Evolutionary conservation across 192 early-diverging fungal species (phyloP).

Genomic region (Gonapodya sp.): DNA sequence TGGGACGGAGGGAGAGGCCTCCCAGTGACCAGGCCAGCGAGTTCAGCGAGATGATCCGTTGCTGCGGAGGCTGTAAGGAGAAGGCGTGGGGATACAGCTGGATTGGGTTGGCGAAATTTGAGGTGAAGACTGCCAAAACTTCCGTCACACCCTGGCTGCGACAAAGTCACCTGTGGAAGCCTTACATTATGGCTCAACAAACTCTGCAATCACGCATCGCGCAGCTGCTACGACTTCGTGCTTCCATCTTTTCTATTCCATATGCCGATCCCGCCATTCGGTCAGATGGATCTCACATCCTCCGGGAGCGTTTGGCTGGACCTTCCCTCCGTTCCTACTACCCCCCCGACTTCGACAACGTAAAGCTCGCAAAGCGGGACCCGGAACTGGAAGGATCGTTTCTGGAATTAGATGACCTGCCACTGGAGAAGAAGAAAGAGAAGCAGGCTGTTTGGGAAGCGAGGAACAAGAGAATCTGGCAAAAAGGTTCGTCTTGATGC

Average conservation of each 20-base stretch:
- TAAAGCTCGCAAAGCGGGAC: neutral
- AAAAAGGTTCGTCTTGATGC: neutral
- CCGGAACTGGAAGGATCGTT: neutral
- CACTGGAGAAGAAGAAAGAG: neutral
- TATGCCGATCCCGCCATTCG: neutral
- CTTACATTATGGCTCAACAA: neutral
- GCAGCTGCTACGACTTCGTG: neutral
- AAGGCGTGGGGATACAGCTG: neutral
- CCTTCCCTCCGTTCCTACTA: neutral
- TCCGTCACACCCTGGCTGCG: neutral
- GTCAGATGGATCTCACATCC: neutral
- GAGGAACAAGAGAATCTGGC: neutral
- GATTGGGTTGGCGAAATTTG: neutral
- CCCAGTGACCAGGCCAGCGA: neutral
- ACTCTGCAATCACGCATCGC: neutral
- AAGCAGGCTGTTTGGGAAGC: neutral
- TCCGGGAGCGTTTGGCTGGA: neutral
- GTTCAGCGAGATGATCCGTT: neutral
- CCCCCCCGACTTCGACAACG: neutral
- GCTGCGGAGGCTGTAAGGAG: neutral
- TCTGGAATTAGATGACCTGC: neutral
- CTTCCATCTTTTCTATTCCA: slow-evolving; percentile 1
- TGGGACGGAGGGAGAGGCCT: neutral
- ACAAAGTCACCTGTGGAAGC: neutral
- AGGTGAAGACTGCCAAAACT: neutral